phyloP scores from a whole-genome alignment of 495 filamentous ascomycete genomes.

The Aspergillus incahuasiensis region DNA sequence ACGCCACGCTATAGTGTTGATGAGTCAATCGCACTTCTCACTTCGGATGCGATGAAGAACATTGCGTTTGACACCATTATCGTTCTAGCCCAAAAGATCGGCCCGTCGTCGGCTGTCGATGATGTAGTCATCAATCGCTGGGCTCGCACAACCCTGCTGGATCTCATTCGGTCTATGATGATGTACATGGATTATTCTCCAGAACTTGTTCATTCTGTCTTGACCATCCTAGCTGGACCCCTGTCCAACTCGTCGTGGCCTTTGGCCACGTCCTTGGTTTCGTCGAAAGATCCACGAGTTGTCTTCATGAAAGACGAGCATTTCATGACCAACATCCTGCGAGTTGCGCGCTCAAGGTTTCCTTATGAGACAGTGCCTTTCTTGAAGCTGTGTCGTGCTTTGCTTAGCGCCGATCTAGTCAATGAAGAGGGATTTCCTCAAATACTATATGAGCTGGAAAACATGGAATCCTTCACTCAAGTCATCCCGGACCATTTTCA shows the following conservation, averaged over 20 bases:
- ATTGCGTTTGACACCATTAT: constrained; percentile 60
- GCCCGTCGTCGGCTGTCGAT: constrained; percentile 36
- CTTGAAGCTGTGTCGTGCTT: constrained; percentile 56
- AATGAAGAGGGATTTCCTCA: constrained; percentile 48
- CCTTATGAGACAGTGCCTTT: constrained; percentile 86
- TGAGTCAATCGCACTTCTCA: constrained; percentile 45
- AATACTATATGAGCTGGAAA: constrained; percentile 53
- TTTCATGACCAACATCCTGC: constrained; percentile 54
- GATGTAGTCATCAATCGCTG: constrained; percentile 33
- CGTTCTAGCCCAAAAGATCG: constrained; percentile 45
- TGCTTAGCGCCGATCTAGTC: constrained; percentile 37
- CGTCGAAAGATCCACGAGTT: constrained; percentile 43
- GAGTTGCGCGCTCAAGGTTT: constrained; percentile 65
- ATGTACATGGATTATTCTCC: constrained; percentile 60
- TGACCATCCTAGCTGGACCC: constrained; percentile 52
- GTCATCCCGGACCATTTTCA: constrained; percentile 58
- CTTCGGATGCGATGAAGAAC: constrained; percentile 48
- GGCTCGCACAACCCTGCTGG: constrained; percentile 58
- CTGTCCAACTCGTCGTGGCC: constrained; percentile 26
- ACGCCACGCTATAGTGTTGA: constrained; percentile 36
- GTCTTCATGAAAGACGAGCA: constrained; percentile 51
- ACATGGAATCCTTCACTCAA: constrained; percentile 68
- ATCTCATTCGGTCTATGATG: constrained; percentile 56
- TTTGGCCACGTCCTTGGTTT: constrained; percentile 26
- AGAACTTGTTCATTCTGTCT: constrained; percentile 56